Evolutionary conservation across 768 basidiomycete species (phyloP).

Genomic region (Hortiboletus flavorubellus): DNA sequence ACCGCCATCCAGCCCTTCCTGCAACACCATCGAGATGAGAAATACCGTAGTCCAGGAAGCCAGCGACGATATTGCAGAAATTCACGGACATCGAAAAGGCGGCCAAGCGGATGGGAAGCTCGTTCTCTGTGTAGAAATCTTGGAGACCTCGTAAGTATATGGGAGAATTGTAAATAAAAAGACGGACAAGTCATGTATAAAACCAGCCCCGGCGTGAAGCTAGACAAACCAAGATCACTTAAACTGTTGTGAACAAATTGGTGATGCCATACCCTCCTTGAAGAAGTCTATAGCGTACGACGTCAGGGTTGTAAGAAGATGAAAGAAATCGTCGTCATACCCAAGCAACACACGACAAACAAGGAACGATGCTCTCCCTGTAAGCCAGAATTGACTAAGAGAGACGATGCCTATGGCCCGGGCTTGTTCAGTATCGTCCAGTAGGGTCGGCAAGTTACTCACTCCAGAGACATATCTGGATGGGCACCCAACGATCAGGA

Average conservation of each 20-base stretch:
- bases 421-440: not conserved
- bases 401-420: conserved; percentile 38
- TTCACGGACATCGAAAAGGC: conserved; percentile 69
- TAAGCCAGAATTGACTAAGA: conserved; percentile 52
- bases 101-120: conserved; percentile 52
- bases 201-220: conserved; percentile 58
- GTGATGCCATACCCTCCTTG: conserved; percentile 41
- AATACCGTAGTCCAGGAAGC: conserved; percentile 66
- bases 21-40: conserved; percentile 26
- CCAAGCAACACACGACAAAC: conserved; percentile 47
- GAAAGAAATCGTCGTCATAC: conserved; percentile 16
- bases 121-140: conserved; percentile 54
- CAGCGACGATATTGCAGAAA: conserved; percentile 48
- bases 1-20: conserved; percentile 17
- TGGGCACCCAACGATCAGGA: conserved; percentile 63
- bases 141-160: not conserved
- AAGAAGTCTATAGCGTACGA: conserved; percentile 29
- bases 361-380: conserved; percentile 48
- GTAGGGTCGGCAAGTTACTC: not conserved
- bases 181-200: conserved; percentile 57
- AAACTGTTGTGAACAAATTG: not conserved
- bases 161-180: not conserved
- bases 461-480: conserved; percentile 56
- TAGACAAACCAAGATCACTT: conserved; percentile 5
- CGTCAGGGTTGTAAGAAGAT: not conserved